Percentiles rank a stretch among this genome's conserved stretches.
Evolutionary conservation across 768 basidiomycete species (phyloP).

Genomic region (Suillus fuscotomentosus): DNA sequence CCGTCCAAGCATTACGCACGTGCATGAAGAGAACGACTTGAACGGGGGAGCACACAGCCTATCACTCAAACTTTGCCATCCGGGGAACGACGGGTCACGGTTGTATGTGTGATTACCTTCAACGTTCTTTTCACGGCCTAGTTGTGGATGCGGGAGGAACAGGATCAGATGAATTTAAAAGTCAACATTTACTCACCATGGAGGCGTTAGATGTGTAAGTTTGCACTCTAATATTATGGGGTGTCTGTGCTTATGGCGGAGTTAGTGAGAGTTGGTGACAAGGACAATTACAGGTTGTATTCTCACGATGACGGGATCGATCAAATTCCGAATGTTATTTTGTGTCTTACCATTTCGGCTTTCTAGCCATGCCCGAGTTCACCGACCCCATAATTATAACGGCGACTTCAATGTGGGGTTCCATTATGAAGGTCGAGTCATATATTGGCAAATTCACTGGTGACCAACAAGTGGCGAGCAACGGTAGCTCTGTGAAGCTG

Average conservation of each 20-base stretch:
- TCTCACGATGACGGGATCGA: conserved; percentile 42
- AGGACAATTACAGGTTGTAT: conserved; percentile 42
- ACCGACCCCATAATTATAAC: conserved; percentile 21
- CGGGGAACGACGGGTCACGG: conserved; percentile 48
- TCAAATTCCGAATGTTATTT: conserved; percentile 60
- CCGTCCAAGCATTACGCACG: conserved; percentile 47
- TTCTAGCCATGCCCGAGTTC: conserved; percentile 53
- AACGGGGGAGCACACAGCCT: conserved; percentile 37
- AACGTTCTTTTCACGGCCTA: conserved; percentile 16
- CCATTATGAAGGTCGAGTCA: conserved; percentile 27
- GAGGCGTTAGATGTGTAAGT: conserved; percentile 25
- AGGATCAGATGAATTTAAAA: conserved; percentile 65
- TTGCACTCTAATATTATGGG: conserved; percentile 5
- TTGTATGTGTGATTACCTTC: conserved; percentile 26
- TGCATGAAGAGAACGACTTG: conserved; percentile 28
- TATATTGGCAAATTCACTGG: conserved; percentile 40
- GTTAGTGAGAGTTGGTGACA: conserved; percentile 3
- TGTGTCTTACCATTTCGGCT: conserved; percentile 65
- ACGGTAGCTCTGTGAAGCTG: conserved; percentile 53
- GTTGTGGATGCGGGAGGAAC: conserved; percentile 59
- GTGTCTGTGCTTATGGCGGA: conserved; percentile 40
- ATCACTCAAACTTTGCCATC: conserved; percentile 57
- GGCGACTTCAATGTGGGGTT: conserved; percentile 57
- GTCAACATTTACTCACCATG: conserved; percentile 64
- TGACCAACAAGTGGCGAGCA: conserved; percentile 45